A percentile compares a stretch with the other conserved stretches of the same genome.
phyloP scores from a whole-genome alignment of 75 land plant species.

The Cupressus sempervirens region DNA sequence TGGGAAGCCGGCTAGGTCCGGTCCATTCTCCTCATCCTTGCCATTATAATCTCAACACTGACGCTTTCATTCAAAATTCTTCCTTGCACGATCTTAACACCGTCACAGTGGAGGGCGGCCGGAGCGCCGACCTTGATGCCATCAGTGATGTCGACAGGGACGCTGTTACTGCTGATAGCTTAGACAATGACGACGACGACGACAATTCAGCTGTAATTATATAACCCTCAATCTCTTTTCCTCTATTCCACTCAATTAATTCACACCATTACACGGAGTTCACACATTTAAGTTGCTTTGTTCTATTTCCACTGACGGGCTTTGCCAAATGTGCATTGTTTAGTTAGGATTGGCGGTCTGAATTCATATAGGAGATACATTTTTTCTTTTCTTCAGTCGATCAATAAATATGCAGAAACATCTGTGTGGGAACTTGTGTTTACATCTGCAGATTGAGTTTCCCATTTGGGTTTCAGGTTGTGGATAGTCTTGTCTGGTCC shows the following conservation, averaged over 20 bases:
- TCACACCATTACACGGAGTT: background rate
- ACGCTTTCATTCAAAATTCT: slow-evolving; percentile 46
- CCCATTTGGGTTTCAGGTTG: too few relatives aligned
- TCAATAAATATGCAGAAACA: too few relatives aligned
- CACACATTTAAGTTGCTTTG: too few relatives aligned
- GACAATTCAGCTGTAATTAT: slow-evolving; percentile 36
- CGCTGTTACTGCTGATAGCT: slow-evolving; percentile 39
- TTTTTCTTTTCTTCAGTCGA: too few relatives aligned
- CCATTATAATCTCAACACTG: slow-evolving; percentile 59
- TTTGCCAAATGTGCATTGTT: background rate
- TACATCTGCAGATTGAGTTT: too few relatives aligned
- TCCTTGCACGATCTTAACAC: slow-evolving; percentile 79
- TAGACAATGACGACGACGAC: slow-evolving; percentile 51
- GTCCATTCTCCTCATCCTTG: background rate
- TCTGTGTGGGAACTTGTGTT: too few relatives aligned
- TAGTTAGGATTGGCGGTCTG: too few relatives aligned
- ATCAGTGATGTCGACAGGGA: slow-evolving; percentile 44
- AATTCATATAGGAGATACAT: too few relatives aligned
- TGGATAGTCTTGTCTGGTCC: too few relatives aligned
- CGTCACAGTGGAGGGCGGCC: slow-evolving; percentile 28
- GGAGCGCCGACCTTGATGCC: slow-evolving; percentile 50
- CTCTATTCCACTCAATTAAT: background rate
- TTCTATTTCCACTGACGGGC: too few relatives aligned
- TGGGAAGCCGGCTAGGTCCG: slow-evolving; percentile 7
- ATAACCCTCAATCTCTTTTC: background rate